phyloP scores from a whole-genome alignment of 805 yeast species.

The Candida bentonensis region DNA sequence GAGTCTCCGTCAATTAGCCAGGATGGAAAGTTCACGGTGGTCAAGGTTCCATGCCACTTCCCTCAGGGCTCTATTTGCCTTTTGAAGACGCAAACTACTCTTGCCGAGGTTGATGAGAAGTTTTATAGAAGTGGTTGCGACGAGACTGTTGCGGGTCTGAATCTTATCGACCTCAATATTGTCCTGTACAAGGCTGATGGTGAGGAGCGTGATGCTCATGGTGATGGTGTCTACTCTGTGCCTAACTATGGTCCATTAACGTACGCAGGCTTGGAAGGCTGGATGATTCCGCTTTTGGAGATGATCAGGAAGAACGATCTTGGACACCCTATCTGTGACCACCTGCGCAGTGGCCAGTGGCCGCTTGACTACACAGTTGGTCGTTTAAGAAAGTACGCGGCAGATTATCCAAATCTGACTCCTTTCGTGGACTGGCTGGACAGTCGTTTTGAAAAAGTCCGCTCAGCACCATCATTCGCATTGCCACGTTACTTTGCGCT shows the following conservation, averaged over 20 bases:
- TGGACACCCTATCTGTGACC: constrained; percentile 72
- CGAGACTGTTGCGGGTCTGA: constrained; percentile 49
- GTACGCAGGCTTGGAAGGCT: constrained; percentile 89
- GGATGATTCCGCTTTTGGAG: constrained; percentile 55
- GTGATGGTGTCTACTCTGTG: constrained; percentile 64
- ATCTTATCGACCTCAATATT: constrained; percentile 58
- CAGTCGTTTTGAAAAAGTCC: constrained; percentile 47
- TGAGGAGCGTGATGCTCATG: constrained; percentile 75
- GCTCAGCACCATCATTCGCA: constrained; percentile 59
- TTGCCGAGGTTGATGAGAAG: constrained; percentile 49
- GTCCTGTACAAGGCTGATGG: constrained; percentile 65
- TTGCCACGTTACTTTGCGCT: constrained; percentile 80
- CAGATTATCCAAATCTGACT: constrained; percentile 21
- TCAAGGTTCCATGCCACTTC: constrained; percentile 42
- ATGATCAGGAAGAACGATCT: constrained; percentile 59
- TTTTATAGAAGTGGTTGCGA: constrained; percentile 64
- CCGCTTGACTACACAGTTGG: constrained; percentile 63
- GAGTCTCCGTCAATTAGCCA: constrained; percentile 34
- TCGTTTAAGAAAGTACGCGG: constrained; percentile 43
- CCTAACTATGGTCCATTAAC: constrained; percentile 63
- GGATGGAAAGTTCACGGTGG: constrained; percentile 34
- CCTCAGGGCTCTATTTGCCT: constrained; percentile 89
- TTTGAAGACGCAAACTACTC: constrained; percentile 56
- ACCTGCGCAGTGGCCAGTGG: constrained; percentile 77
- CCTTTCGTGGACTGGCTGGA: constrained; percentile 59